These are phyloP conservation scores for Dactylis glomerata DNA, from an alignment of 176 grass and related monocot species.

Conservation along the genomic window DNA sequence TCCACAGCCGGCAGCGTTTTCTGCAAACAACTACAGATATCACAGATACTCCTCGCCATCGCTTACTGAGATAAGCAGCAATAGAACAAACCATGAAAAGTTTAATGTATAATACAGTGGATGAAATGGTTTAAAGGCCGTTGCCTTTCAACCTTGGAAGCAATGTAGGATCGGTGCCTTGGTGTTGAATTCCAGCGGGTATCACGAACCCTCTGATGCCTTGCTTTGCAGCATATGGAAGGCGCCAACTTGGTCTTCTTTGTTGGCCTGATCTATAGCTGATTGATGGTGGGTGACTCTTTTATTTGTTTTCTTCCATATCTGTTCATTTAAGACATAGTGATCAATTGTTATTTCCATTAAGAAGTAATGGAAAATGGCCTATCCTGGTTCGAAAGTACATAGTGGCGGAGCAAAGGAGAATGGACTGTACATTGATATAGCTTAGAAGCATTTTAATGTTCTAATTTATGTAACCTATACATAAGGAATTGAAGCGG, in stretches of 20 bases:
- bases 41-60: constrained; percentile 63
- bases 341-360: not conserved
- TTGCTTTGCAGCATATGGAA: constrained; percentile 38
- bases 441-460: not conserved
- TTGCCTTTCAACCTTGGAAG: constrained; percentile 20
- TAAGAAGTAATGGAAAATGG: not conserved
- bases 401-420: not conserved
- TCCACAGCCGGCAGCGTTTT: constrained; percentile 57
- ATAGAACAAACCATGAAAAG: constrained; percentile 54
- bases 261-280: not conserved
- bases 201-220: constrained; percentile 9
- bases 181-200: constrained; percentile 26
- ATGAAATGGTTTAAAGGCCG: not conserved
- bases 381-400: not conserved
- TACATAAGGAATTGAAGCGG: not conserved
- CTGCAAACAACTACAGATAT: constrained; percentile 52
- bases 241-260: constrained; percentile 1
- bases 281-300: constrained; percentile 2
- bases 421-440: not conserved
- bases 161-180: constrained; percentile 11
- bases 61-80: constrained; percentile 55
- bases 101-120: constrained; percentile 47
- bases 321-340: not conserved
- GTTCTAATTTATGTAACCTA: not conserved
- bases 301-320: not conserved